phyloP scores from a whole-genome alignment of 2,329 filamentous ascomycete genomes.

The Pseudocercospora vitis region DNA sequence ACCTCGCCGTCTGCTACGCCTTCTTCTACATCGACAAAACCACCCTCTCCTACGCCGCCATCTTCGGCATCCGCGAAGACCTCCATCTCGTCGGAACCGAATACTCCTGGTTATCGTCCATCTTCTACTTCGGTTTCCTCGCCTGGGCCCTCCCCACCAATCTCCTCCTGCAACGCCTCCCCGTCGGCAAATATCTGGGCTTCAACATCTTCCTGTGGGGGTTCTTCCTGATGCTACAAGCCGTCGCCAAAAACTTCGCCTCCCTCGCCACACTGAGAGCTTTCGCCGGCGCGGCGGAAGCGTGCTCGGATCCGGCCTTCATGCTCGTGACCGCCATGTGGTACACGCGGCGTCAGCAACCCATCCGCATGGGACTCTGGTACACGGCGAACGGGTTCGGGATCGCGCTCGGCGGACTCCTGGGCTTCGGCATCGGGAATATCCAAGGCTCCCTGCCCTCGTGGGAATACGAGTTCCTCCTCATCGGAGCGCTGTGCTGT shows the following conservation, averaged over 20 bases:
- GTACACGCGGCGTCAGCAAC: constrained; percentile 57
- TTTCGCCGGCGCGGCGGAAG: constrained; percentile 58
- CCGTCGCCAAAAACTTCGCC: constrained; percentile 47
- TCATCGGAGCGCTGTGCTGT: constrained; percentile 59
- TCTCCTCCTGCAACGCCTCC: constrained; percentile 53
- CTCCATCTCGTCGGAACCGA: constrained; percentile 57
- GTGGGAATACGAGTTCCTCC: constrained; percentile 67
- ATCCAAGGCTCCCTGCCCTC: constrained; percentile 57
- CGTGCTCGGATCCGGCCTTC: constrained; percentile 59
- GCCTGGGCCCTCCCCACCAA: constrained; percentile 57
- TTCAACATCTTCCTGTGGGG: constrained; percentile 62
- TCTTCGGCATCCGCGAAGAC: constrained; percentile 63
- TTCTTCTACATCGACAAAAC: constrained; percentile 51
- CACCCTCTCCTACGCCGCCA: constrained; percentile 62
- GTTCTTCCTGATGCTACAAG: constrained; percentile 40
- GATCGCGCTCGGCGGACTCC: constrained; percentile 58
- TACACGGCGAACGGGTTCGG: constrained; percentile 61
- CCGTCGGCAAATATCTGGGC: constrained; percentile 53
- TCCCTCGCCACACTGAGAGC: constrained; percentile 58
- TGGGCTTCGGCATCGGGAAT: constrained; percentile 62
- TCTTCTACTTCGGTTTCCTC: constrained; percentile 58
- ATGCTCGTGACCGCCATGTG: constrained; percentile 68
- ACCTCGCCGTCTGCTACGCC: constrained; percentile 39
- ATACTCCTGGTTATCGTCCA: constrained; percentile 54
- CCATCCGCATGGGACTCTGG: constrained; percentile 60